Evolutionary conservation across 306 rosid genomes (phyloP), one percentile per base, ranked within the genome.

Genomic region (Amphicarpaea edgeworthii): DNA sequence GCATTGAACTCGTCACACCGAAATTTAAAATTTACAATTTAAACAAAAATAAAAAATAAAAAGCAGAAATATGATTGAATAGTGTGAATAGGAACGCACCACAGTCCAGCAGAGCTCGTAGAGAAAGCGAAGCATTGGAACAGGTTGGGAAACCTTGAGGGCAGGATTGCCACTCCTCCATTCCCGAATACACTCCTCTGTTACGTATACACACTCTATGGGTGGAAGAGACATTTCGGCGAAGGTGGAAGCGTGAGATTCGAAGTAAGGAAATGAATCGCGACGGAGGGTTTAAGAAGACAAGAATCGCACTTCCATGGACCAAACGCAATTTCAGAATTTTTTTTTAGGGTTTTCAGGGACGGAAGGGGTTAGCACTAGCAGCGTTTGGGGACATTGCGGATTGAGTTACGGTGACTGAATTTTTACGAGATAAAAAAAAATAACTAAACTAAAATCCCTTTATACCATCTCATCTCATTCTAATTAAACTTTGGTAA

Each of bases 31-130:
- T 15, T 57, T 12, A 12, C 45, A 61, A 62, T 30, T 3, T 2
- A 17, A 60, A 61, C 8, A 78, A 70, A 17, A 7, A 2, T n/a
- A n/a, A n/a, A n/a, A n/a, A n/a, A n/a, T n/a, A 50, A 66, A 9
- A 73, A 37, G 4, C 3, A 30, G 0, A 17, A 62, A 8, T 1
- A 41, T n/a, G 68, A 17, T 46, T 43, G 24, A 50, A 46, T 16
- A 19, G 6, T 11, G 20, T 0, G 12, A 30, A 28, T 61, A 67
- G 41, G 26, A 71, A 75, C 88, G 60, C 57, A 95, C 98, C 97
- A 90, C 80, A 79, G 88, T 81, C 85, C 87, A 92, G 83, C 96
- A 92, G 53, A 95, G 98, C 91, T 95, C 98, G 81, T 84, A 95
- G 87, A 95, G 96, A 70, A 95, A 95, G 58, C 98, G 97, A 65